Evolutionary conservation across 345 rosid species (phyloP), one percentile per base, ranked within the genome.

Genomic region (Gossypium ekmanianum): DNA sequence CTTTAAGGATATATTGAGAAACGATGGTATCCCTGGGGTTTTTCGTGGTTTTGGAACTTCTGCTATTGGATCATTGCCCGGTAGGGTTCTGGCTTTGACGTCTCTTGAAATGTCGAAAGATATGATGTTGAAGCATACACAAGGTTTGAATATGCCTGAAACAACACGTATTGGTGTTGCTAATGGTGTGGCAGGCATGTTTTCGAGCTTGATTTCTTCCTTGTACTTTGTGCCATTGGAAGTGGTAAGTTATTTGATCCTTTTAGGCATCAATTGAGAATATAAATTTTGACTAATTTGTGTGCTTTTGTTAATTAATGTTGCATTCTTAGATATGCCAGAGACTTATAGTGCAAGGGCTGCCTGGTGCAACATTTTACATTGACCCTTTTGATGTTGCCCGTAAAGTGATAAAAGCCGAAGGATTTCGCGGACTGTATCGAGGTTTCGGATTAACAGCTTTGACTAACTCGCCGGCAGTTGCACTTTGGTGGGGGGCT

Each of bases 401-500:
- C 7, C 71, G 52, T 8, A 87, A 86, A 72, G 86, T 90, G 47
- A 78, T 76, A 48, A 84, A 79, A 70, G 51, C 73, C 2, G 90
- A 90, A 79, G 91, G 90, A 39, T 17, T 90, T 4, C 82, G 91
- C 47, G 94, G 91, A 29, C 17, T 90, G 75, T 90, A 84, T 64
- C 81, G 94, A 79, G 94, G 92, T 44, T 88, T 90, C 71, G 90
- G 92, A 20, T 81, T 88, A 52, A 85, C 90, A 1, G 85, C 77
- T 55, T 56, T 88, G 20, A 85, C 85, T 10, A 87, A 83, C 68
- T 82, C 91, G 52, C 90, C 89, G 2, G 89, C 87, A 58, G 81
- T 84, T 74, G 94, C 92, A 24, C 85, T 88, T 66, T 90, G 94
- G 94, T 90, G 92, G 92, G 92, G 87, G 16, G 79, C 77, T 50